Base-by-base conservation (phyloP, 2,329 filamentous ascomycete species). In the Microthyrium microscopicum region DNA sequence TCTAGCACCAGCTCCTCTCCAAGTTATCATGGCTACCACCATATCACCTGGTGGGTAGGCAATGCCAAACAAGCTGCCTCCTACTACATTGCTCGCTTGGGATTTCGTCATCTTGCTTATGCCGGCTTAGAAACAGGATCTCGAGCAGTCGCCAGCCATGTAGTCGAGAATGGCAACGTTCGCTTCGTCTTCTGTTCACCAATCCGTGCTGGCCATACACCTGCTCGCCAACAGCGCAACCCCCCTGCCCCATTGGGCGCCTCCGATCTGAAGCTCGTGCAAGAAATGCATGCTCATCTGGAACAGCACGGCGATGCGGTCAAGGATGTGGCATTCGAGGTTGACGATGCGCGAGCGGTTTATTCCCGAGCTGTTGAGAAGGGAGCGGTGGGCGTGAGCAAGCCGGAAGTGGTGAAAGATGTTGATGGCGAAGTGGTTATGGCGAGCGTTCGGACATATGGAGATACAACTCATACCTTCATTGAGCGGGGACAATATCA, bases 1-100 rank as follows among this genome's bases (percentile, higher is more conserved):
- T 12, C 20, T 29, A n/a, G n/a, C n/a, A n/a, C n/a, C n/a, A n/a
- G n/a, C 64, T 45, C 45, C 59, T 46, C 40, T 56, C 54, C 46
- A 68, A 65, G 21, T 51, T 85, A 92, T 61, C 70, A 72, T 40
- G 84, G 82, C 50, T 94, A 93, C 54, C 82, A 93, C 58, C 81
- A 93, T 56, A 71, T 93, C 36, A 85, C 83, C 44, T 94, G 85
- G 85, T 93, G 83, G 62, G 87, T 94, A 20, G 84, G 85, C 51
- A 95, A 95, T 52, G 85, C 87, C 46, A 94, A 94, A 60, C 85
- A 94, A 62, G 82, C 84, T 3, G 85, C 85, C 25, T 70, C 77
- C 11, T 94, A 82, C 61, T 94, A 93, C 60, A 76, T 77, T 44
- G 76, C 72, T 8, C 78, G 84, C 43, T 84, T 94, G 62, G 85